Percentiles rank a stretch among this genome's conserved stretches.
phyloP scores from a whole-genome alignment of 2,329 filamentous ascomycete genomes.

The Alternaria arbusti region DNA sequence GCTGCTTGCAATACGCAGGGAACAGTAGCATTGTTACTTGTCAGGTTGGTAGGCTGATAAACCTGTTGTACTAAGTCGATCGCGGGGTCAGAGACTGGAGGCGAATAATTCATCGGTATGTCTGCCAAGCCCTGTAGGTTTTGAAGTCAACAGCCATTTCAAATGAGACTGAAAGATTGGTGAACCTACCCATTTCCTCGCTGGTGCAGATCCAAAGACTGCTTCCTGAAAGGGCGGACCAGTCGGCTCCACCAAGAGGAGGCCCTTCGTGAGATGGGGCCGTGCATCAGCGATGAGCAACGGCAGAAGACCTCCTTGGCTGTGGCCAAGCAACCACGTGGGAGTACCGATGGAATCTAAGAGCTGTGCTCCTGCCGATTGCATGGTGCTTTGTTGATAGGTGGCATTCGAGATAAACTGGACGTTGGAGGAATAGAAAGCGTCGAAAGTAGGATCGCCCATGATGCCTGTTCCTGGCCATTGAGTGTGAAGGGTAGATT shows the following conservation, averaged over 20 bases:
- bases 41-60: neutral
- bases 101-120: conserved; percentile 1
- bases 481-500: conserved; percentile 53
- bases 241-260: conserved; percentile 60
- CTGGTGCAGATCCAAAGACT: conserved; percentile 4
- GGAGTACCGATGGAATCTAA: conserved; percentile 52
- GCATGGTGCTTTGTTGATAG: conserved; percentile 32
- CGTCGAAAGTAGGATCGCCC: conserved; percentile 58
- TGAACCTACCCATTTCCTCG: neutral
- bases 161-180: neutral
- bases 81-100: neutral
- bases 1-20: conserved; percentile 42
- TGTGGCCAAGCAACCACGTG: conserved; percentile 51
- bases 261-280: conserved; percentile 56
- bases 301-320: conserved; percentile 57
- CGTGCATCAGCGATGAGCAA: conserved; percentile 54
- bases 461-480: conserved; percentile 46
- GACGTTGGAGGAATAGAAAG: conserved; percentile 54
- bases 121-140: neutral
- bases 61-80: neutral
- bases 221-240: conserved; percentile 56
- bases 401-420: conserved; percentile 31
- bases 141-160: neutral
- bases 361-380: conserved; percentile 48
- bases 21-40: neutral